Conservation (phyloP, 2,329 filamentous ascomycete genomes). For the Cordyceps pruinosa region DNA sequence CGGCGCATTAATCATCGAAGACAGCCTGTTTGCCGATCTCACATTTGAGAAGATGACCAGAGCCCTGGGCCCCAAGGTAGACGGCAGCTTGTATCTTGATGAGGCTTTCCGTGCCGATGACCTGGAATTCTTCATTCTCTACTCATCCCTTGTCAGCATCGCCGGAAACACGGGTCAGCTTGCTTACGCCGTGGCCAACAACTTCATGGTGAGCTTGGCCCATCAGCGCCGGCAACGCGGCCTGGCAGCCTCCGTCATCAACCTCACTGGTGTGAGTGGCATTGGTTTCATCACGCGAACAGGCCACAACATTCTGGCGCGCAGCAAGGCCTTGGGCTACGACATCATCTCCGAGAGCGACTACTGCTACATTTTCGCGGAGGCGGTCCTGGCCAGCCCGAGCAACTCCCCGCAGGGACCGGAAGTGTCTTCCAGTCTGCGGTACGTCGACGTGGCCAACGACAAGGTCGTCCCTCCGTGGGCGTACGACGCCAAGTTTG, state of each 20-base stretch:
- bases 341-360: conserved; percentile 6
- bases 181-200: conserved; percentile 20
- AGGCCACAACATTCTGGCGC: neutral
- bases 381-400: conserved; percentile 12
- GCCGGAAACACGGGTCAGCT: conserved; percentile 8
- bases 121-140: conserved; percentile 14
- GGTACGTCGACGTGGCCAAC: neutral
- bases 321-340: conserved; percentile 1
- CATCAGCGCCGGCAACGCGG: conserved; percentile 30
- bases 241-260: conserved; percentile 26
- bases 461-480: neutral
- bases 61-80: conserved; percentile 10
- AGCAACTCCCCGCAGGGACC: neutral
- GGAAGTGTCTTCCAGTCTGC: conserved; percentile 6
- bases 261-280: conserved; percentile 19
- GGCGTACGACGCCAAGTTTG: conserved; percentile 11
- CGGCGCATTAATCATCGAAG: conserved; percentile 30
- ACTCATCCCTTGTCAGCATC: conserved; percentile 9
- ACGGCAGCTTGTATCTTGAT: conserved; percentile 11
- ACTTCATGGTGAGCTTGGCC: conserved; percentile 28
- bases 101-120: neutral
- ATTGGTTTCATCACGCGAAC: conserved; percentile 32
- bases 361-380: conserved; percentile 17
- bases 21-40: conserved; percentile 21
- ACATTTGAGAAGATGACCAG: neutral